Conservation (phyloP, 371 early-diverging fungal species). For the Nematocida sp. region DNA sequence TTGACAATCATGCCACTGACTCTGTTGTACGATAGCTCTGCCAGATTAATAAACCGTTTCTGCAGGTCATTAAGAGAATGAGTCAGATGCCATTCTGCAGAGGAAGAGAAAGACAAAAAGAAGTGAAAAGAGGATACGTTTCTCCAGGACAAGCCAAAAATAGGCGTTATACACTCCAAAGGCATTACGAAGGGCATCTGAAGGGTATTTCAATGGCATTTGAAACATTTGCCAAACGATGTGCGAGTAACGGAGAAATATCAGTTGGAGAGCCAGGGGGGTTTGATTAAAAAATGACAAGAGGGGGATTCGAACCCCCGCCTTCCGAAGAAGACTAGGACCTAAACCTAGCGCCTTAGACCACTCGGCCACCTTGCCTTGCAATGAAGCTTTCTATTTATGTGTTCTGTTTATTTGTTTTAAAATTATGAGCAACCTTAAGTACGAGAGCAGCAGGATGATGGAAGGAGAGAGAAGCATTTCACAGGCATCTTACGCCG, state of each 20-base stretch:
- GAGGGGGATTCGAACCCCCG: conserved; percentile 59
- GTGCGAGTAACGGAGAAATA: not conserved
- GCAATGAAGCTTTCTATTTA: too few species aligned
- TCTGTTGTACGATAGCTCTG: not conserved
- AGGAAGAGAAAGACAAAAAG: not conserved
- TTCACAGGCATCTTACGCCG: too few species aligned
- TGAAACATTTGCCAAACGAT: conserved; percentile 14
- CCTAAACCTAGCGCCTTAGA: conserved; percentile 57
- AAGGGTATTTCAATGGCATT: not conserved
- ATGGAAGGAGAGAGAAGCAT: too few species aligned
- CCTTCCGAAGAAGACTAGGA: conserved; percentile 57
- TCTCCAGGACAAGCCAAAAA: not conserved
- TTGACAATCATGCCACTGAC: not conserved
- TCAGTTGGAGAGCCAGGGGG: not conserved
- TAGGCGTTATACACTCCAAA: too few species aligned
- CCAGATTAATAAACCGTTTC: not conserved
- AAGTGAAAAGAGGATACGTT: not conserved
- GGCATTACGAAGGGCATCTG: not conserved
- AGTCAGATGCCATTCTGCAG: conserved; percentile 19
- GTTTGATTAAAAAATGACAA: conserved; percentile 30
- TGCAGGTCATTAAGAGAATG: conserved; percentile 27
- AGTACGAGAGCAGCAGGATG: too few species aligned
- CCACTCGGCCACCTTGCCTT: conserved; percentile 57
- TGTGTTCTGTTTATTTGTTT: too few species aligned
- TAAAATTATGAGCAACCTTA: too few species aligned